These are phyloP conservation scores for Erodium trifolium DNA, from an alignment of 441 rosid species.

Conservation along the genomic window DNA sequence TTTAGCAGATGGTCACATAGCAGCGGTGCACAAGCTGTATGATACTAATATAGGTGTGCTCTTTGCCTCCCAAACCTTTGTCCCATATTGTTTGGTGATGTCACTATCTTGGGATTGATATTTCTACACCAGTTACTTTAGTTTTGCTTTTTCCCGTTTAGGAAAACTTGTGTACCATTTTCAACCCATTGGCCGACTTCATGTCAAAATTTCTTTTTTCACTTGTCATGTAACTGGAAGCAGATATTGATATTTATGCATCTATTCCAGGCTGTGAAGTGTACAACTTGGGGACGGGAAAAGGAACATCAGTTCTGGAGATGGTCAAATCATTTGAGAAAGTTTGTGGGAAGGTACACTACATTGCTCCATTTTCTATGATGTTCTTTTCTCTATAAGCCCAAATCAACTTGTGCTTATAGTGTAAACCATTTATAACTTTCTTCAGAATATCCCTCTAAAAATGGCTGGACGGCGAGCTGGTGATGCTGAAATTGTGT, in stretches of 20 bases:
- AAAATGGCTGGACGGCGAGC: slow-evolving; percentile 63
- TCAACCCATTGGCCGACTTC: too few relatives aligned
- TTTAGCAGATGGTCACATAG: slow-evolving; percentile 89
- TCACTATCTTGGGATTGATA: too few relatives aligned
- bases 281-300: slow-evolving; percentile 93
- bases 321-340: slow-evolving; percentile 89
- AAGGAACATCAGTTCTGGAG: slow-evolving; percentile 88
- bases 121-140: too few relatives aligned
- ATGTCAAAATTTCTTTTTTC: too few relatives aligned
- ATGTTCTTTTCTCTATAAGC: too few relatives aligned
- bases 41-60: slow-evolving; percentile 47
- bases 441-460: slow-evolving; percentile 63
- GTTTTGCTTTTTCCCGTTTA: too few relatives aligned
- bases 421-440: not conserved
- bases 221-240: too few relatives aligned
- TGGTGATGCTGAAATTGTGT: slow-evolving; percentile 79
- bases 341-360: slow-evolving; percentile 83
- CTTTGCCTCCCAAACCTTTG: not conserved
- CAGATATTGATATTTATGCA: too few relatives aligned
- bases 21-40: slow-evolving; percentile 64
- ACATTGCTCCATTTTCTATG: not conserved
- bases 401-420: too few relatives aligned
- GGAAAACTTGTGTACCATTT: too few relatives aligned
- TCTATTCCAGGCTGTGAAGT: slow-evolving; percentile 64
- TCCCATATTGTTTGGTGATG: not conserved